Base-by-base conservation (phyloP, 768 basidiomycete species). In the Termitomyces sp. region DNA sequence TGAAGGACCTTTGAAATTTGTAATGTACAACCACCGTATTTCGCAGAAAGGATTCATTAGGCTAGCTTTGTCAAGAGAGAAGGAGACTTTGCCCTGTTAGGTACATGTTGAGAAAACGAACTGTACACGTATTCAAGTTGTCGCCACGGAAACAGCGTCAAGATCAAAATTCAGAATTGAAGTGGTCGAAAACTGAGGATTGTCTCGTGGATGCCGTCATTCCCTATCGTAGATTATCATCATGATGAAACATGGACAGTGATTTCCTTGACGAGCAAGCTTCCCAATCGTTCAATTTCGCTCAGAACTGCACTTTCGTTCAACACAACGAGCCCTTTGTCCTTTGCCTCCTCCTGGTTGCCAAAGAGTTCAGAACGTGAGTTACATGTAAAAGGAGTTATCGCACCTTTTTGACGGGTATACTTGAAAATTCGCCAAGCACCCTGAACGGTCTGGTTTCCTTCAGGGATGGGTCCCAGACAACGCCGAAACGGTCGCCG, bases 381-480 rank as follows among this genome's bases (percentile, higher is more conserved):
- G 40, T 7, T n/a, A 16, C 32, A 16, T 17, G 27, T 7, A 35
- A 44, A 17, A 23, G 16, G 4, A 53, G n/a, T 25, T 60, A 29
- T n/a, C 42, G 9, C 23, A 76, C 78, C 72, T 75, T 76, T 64
- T 69, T 68, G 11, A 73, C 61, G 11, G 93, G 93, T 17, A 70
- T 71, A 54, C 85, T 84, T 0, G 90, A 92, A 71, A 89, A 96
- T 10, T 89, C 89, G 25, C 89, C 85, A 44, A 95, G 75, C 7
- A 93, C 91, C 59, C 89, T 84, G 77, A 95, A 93, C 5, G 85
- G 78, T 45, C 87, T 75, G 1, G 83, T 71, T 25, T 79, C 73
- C 55, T 79, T 81, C 34, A 92, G 71, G 14, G 76, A 77, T 6
- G 92, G 88, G 64, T 95, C 90, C 92, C 94, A 98, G 2, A 97